Percentiles rank a stretch among this genome's conserved stretches.
phyloP scores from a whole-genome alignment of 129 eudicot species.

The Pseudognaphalium luteoalbum region DNA sequence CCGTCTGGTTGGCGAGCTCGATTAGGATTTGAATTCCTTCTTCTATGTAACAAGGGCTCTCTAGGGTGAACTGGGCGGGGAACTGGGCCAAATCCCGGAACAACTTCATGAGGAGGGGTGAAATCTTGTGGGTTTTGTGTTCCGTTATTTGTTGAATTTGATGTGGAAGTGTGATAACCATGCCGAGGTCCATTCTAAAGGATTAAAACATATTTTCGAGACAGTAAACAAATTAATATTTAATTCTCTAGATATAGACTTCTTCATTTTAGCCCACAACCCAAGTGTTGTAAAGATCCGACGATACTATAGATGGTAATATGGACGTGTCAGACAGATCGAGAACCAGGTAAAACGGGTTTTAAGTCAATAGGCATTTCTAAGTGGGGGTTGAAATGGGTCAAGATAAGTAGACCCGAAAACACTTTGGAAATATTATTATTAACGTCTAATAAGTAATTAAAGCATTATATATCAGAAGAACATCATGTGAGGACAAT shows the following conservation, averaged over 20 bases:
- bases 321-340: neutral
- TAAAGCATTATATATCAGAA: neutral
- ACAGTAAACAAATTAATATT: neutral
- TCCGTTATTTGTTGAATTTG: slow-evolving; percentile 27
- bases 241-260: neutral
- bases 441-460: neutral
- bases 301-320: neutral
- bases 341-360: neutral
- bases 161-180: slow-evolving; percentile 31
- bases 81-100: neutral
- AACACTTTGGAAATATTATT: neutral
- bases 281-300: neutral
- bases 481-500: neutral
- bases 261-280: neutral
- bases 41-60: slow-evolving; percentile 35
- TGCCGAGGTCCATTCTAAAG: slow-evolving; percentile 31
- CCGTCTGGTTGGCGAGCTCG: slow-evolving; percentile 29
- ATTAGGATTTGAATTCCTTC: slow-evolving; percentile 27
- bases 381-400: neutral
- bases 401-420: neutral
- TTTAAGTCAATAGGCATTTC: neutral
- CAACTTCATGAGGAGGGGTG: slow-evolving; percentile 1
- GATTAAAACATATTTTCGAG: neutral
- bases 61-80: slow-evolving; percentile 21
- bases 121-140: neutral